Base-by-base conservation (phyloP, 257 asterid genomes). In the Solanum pennellii region DNA sequence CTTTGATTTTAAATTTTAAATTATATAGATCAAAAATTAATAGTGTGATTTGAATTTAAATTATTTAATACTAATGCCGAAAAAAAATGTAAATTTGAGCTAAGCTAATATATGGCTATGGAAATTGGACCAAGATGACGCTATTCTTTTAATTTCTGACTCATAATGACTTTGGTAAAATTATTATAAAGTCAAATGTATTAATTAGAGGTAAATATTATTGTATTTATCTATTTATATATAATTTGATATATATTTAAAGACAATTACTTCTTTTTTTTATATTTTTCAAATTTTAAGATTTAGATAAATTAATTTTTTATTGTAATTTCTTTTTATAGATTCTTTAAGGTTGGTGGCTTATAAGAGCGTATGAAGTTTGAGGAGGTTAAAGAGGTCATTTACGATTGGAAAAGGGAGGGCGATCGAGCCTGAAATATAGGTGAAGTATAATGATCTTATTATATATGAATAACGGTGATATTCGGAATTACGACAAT, bases 241-340 rank as follows among this genome's bases (percentile, higher is more conserved):
- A 18, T 56, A 56, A 56, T 56, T 56, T 3, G 1, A 56, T 20
- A 56, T 56, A 56, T 56, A 0, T 52, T 18, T 18, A 0, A 6
- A 1, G 2, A 18, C 7, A 23, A 52, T 52, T 56, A 10, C 0
- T 20, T 59, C 0, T 33, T 33, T 33, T 0, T 33, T 33, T 3
- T 33, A 33, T 33, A 33, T 1, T 33, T 33, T 33, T 33, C 1
- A 33, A 33, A 33, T 33, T 33, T 33, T 33, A 5, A 33, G 35
- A 33, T 33, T 4, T 33, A 33, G 5, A 33, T 33, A 33, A 33
- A 33, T 33, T 33, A 33, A 33, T 33, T 0, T 31, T 31, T 31
- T 0, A 31, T 31, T 33, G 3, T 33, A 33, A 3, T 33, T 33
- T 33, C 5, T 33, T 1, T 33, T 33, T 33, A 33, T 33, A 33